phyloP scores from a whole-genome alignment of 345 rosid species.

The Citrus hindsii region DNA sequence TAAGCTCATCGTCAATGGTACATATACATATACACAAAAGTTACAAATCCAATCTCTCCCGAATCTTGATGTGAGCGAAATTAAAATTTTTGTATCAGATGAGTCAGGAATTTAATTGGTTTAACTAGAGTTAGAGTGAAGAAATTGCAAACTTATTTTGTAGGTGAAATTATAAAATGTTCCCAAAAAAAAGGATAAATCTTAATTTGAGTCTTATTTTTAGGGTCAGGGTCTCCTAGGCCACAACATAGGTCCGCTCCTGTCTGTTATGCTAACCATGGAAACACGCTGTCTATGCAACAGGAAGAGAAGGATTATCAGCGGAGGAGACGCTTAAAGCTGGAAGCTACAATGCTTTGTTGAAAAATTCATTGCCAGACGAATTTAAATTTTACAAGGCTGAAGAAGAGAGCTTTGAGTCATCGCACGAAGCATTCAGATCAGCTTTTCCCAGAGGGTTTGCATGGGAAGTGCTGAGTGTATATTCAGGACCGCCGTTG shows the following conservation, averaged over 20 bases:
- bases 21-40: too few relatives aligned
- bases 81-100: too few relatives aligned
- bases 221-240: too few relatives aligned
- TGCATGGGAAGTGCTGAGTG: conserved; percentile 68
- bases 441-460: conserved; percentile 81
- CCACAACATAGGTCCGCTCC: too few relatives aligned
- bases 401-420: conserved; percentile 67
- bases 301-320: conserved; percentile 68
- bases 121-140: too few relatives aligned
- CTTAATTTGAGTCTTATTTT: too few relatives aligned
- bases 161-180: too few relatives aligned
- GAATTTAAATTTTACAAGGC: conserved; percentile 63
- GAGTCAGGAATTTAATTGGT: fast-evolving
- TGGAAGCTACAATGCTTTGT: conserved; percentile 71
- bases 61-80: too few relatives aligned
- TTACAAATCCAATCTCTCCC: neutral
- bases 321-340: conserved; percentile 61
- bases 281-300: neutral
- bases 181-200: too few relatives aligned
- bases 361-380: conserved; percentile 53
- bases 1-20: conserved; percentile 73
- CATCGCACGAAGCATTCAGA: conserved; percentile 64
- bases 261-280: too few relatives aligned
- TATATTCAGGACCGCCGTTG: conserved; percentile 72
- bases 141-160: too few relatives aligned